Conservation (phyloP, 345 rosid genomes). For the Eucalyptus brandiana region DNA sequence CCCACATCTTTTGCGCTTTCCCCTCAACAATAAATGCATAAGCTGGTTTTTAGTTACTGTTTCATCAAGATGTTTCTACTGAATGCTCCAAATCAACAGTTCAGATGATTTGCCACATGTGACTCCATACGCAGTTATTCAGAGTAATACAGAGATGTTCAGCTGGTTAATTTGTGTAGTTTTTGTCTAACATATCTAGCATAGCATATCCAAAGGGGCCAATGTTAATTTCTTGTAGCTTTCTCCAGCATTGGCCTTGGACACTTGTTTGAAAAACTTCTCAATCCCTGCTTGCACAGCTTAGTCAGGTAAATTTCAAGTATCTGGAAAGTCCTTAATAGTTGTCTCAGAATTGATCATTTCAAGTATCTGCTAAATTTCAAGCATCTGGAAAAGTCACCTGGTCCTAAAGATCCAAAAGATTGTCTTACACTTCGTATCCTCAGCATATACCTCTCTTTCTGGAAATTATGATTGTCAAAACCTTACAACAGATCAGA, state of each 20-base stretch:
- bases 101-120: not conserved
- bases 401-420: not conserved
- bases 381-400: not conserved
- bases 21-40: not conserved
- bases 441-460: not conserved
- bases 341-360: not conserved
- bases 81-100: not conserved
- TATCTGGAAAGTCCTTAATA: not conserved
- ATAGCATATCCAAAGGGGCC: not conserved
- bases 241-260: not conserved
- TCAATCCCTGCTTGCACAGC: not conserved
- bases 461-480: no score
- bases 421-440: not conserved
- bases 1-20: not conserved
- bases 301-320: not conserved
- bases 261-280: not conserved
- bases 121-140: not conserved
- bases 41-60: not conserved
- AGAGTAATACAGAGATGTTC: not conserved
- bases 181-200: not conserved
- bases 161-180: not conserved
- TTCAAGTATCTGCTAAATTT: not conserved
- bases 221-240: not conserved
- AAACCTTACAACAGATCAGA: no score
- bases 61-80: no score